Conservation (phyloP, 2,329 filamentous ascomycete species). For the Didymella pinodella region DNA sequence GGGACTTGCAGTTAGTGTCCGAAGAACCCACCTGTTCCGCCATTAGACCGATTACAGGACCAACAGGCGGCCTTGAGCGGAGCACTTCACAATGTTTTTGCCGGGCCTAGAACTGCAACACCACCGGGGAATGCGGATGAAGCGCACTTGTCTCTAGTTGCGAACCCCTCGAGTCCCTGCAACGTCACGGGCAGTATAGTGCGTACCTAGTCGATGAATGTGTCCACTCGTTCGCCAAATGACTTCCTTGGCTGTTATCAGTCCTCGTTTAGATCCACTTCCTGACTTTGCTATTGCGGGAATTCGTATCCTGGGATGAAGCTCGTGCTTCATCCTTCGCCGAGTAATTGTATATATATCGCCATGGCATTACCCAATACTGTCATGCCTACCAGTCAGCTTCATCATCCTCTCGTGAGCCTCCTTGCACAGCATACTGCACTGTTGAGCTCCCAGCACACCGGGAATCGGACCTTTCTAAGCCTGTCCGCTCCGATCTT, state of each 20-base stretch:
- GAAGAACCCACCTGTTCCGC: constrained; percentile 11
- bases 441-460: background rate
- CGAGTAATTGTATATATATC: constrained; percentile 16
- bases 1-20: constrained; percentile 17
- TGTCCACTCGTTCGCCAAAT: constrained; percentile 11
- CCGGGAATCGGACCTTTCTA: background rate
- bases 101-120: constrained; percentile 22
- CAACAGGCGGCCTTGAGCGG: constrained; percentile 6
- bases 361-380: constrained; percentile 4
- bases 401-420: background rate
- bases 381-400: background rate
- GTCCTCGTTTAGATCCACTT: constrained; percentile 11
- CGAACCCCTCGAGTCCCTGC: constrained; percentile 6
- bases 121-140: constrained; percentile 21
- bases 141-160: constrained; percentile 18
- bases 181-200: constrained; percentile 16
- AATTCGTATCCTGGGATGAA: background rate
- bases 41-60: constrained; percentile 18
- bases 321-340: constrained; percentile 5
- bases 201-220: constrained; percentile 7
- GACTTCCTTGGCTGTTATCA: constrained; percentile 10
- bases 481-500: background rate
- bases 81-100: constrained; percentile 17
- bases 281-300: constrained; percentile 4
- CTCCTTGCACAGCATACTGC: background rate